Conservation (phyloP, 768 basidiomycete species). For the Fomitopsis pulvina region DNA sequence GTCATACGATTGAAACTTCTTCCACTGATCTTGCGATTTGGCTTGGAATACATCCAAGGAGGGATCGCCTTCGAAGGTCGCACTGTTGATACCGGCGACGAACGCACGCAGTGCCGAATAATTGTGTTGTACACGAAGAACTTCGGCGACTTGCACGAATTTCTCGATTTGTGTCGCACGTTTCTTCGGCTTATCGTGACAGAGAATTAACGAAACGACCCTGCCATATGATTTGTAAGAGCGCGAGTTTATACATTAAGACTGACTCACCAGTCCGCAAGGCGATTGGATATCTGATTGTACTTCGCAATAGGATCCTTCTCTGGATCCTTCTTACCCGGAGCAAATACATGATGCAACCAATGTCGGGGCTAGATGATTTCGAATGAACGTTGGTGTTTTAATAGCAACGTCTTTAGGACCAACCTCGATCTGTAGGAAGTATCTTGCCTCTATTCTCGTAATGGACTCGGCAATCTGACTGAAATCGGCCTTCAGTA, state of each 20-base stretch:
- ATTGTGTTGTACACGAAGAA: constrained; percentile 79
- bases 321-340: constrained; percentile 57
- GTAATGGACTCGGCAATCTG: constrained; percentile 87
- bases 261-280: constrained; percentile 66
- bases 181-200: constrained; percentile 69
- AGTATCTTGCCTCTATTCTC: constrained; percentile 58
- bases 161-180: constrained; percentile 85
- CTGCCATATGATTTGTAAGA: constrained; percentile 30
- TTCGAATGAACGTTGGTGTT: not conserved
- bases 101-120: constrained; percentile 91
- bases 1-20: constrained; percentile 78
- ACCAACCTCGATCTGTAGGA: constrained; percentile 68
- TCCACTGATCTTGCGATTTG: constrained; percentile 62
- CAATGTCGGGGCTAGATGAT: constrained; percentile 78
- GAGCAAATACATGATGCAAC: constrained; percentile 71
- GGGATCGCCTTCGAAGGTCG: constrained; percentile 70
- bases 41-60: constrained; percentile 69
- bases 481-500: constrained; percentile 49
- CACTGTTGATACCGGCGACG: constrained; percentile 87
- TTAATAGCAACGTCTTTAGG: constrained; percentile 17
- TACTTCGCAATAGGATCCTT: constrained; percentile 68
- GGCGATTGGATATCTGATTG: constrained; percentile 72
- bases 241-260: not conserved
- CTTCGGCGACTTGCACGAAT: constrained; percentile 77
- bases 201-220: constrained; percentile 87